A percentile compares a stretch with the other conserved stretches of the same genome.
These are phyloP conservation scores for Tribonema minus DNA, from an alignment of 108 stramenopile species.

Conservation along the genomic window DNA sequence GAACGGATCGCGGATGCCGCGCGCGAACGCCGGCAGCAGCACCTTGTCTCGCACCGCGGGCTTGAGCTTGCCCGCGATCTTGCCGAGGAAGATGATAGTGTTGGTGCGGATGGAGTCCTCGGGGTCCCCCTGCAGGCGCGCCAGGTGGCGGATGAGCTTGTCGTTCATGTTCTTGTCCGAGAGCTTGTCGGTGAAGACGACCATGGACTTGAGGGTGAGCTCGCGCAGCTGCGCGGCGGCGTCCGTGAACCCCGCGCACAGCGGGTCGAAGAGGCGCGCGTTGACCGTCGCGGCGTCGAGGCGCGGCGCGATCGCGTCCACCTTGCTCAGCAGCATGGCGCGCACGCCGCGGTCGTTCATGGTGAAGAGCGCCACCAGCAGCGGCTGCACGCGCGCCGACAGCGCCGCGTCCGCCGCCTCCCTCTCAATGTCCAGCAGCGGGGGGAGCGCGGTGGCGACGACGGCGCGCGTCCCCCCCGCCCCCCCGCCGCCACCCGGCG, in stretches of 20 bases:
- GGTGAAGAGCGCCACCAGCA: conserved; percentile 34
- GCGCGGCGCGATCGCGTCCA: conserved; percentile 15
- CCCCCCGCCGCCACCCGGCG: not conserved
- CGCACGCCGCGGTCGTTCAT: conserved; percentile 50
- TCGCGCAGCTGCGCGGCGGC: conserved; percentile 51
- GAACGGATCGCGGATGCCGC: conserved; percentile 24
- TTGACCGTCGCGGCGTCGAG: conserved; percentile 41
- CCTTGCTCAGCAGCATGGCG: conserved; percentile 38
- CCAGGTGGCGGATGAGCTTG: conserved; percentile 45
- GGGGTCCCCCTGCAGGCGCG: conserved; percentile 45
- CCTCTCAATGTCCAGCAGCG: conserved; percentile 23
- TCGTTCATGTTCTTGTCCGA: conserved; percentile 49
- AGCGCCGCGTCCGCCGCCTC: conserved; percentile 1
- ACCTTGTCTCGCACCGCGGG: conserved; percentile 18
- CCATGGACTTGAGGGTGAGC: conserved; percentile 52
- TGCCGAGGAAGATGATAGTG: conserved; percentile 49
- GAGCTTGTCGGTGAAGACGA: conserved; percentile 41
- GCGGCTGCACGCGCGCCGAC: conserved; percentile 4
- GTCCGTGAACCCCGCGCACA: conserved; percentile 52
- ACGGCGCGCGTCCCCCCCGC: not conserved
- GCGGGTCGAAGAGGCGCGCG: conserved; percentile 35
- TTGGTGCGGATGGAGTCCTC: conserved; percentile 54
- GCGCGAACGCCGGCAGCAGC: conserved; percentile 24
- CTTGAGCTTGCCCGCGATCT: conserved; percentile 42
- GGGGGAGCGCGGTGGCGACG: conserved; percentile 2